Percentiles rank a stretch among this genome's conserved stretches.
Conservation (phyloP, 192 early-diverging fungal species). For the Kappamyces sp. region DNA sequence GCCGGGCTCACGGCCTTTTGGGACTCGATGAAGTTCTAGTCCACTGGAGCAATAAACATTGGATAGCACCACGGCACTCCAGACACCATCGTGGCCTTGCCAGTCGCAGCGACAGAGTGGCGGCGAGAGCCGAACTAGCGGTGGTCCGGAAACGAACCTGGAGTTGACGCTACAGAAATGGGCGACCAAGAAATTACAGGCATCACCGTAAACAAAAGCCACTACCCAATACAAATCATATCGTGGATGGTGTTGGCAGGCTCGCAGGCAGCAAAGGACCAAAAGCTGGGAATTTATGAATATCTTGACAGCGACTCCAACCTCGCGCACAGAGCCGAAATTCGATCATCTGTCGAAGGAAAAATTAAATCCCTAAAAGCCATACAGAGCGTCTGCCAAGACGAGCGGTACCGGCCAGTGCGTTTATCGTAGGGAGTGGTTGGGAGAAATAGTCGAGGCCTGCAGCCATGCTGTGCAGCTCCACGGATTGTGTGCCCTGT, state of each 20-base stretch:
- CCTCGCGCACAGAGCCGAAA: neutral
- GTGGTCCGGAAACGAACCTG: too few relatives aligned
- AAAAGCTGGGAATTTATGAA: slow-evolving; percentile 28
- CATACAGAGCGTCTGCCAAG: slow-evolving; percentile 1
- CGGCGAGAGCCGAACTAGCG: too few relatives aligned
- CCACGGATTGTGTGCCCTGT: slow-evolving; percentile 73
- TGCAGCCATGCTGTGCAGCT: slow-evolving; percentile 73
- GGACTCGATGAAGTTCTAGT: slow-evolving; percentile 7
- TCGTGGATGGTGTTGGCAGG: slow-evolving; percentile 14
- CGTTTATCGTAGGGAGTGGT: neutral
- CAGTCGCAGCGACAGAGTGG: too few relatives aligned
- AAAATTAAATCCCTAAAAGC: slow-evolving; percentile 5
- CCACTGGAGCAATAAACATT: neutral
- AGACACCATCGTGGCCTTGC: too few relatives aligned
- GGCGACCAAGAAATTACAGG: too few relatives aligned
- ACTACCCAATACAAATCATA: slow-evolving; percentile 27
- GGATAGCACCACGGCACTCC: too few relatives aligned
- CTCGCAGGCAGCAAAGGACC: slow-evolving; percentile 17
- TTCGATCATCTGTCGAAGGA: neutral
- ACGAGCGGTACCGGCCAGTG: slow-evolving; percentile 3
- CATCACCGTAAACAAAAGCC: neutral
- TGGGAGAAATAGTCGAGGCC: slow-evolving; percentile 29
- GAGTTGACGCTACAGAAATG: too few relatives aligned
- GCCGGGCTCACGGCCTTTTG: slow-evolving; percentile 20
- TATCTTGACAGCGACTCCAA: slow-evolving; percentile 9